Conservation (phyloP, 331 rosid genomes). For the Acacia pycnantha region DNA sequence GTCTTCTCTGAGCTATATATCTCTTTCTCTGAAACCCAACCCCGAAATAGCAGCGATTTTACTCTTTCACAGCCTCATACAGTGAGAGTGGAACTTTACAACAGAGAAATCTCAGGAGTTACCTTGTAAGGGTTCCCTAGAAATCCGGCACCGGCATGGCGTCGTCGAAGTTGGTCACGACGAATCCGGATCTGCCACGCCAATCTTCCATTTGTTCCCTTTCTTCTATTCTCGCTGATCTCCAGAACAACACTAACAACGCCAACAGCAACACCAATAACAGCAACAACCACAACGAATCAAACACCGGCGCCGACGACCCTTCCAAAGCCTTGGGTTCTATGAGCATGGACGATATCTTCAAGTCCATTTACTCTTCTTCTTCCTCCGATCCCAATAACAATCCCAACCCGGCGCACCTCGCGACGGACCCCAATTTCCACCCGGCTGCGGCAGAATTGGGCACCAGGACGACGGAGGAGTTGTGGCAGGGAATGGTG, state of each 20-base stretch:
- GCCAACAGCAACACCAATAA: background rate
- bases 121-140: background rate
- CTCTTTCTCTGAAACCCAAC: background rate
- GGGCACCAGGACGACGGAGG: conserved; percentile 46
- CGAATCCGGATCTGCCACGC: conserved; percentile 92
- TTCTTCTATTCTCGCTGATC: conserved; percentile 54
- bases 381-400: conserved; percentile 18
- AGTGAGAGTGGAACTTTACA: background rate
- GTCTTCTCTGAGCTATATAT: background rate
- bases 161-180: conserved; percentile 73
- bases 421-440: background rate
- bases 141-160: conserved; percentile 58
- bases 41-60: background rate
- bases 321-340: conserved; percentile 33
- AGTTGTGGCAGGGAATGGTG: conserved; percentile 75
- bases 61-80: background rate
- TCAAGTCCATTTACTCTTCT: conserved; percentile 59
- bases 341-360: conserved; percentile 79
- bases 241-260: conserved; percentile 18
- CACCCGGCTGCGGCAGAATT: conserved; percentile 17
- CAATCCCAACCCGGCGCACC: background rate
- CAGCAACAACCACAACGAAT: background rate
- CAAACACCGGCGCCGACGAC: background rate
- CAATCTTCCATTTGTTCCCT: conserved; percentile 64
- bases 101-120: background rate